These are phyloP conservation scores for Aspergillus cristatus DNA, from an alignment of 495 filamentous ascomycete genomes.

Conservation along the genomic window DNA sequence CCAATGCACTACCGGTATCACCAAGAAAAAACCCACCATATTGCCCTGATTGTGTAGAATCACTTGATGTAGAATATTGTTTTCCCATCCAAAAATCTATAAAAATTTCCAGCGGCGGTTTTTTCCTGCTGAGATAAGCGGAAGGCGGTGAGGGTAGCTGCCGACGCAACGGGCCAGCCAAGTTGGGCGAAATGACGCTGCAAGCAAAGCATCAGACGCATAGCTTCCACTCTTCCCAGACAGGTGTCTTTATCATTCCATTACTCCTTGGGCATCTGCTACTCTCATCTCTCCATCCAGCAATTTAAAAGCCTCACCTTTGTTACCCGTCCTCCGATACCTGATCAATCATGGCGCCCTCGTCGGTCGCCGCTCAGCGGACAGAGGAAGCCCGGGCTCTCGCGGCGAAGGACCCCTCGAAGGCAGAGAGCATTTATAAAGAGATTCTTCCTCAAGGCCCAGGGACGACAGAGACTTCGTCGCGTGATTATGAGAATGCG, in stretches of 20 bases:
- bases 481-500: slow-evolving; percentile 72
- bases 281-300: neutral
- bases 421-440: slow-evolving; percentile 78
- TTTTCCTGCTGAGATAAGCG: slow-evolving; percentile 12
- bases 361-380: slow-evolving; percentile 44
- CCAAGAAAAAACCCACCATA: slow-evolving; percentile 13
- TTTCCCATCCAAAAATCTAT: neutral
- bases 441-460: slow-evolving; percentile 79
- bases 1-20: no score
- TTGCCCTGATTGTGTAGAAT: slow-evolving; percentile 6
- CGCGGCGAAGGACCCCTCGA: slow-evolving; percentile 63
- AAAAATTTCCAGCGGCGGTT: slow-evolving; percentile 5
- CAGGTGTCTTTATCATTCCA: neutral
- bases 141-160: slow-evolving; percentile 12
- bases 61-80: slow-evolving; percentile 1
- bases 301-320: slow-evolving; percentile 1
- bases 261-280: neutral
- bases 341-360: slow-evolving; percentile 38
- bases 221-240: neutral
- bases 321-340: neutral
- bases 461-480: slow-evolving; percentile 70
- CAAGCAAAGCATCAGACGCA: neutral
- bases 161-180: neutral
- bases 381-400: slow-evolving; percentile 81
- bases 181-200: slow-evolving; percentile 2